Evolutionary conservation across 1,284 basidiomycete species (phyloP), one percentile per base, ranked within the genome.

Genomic region (Inonotus hispidus): DNA sequence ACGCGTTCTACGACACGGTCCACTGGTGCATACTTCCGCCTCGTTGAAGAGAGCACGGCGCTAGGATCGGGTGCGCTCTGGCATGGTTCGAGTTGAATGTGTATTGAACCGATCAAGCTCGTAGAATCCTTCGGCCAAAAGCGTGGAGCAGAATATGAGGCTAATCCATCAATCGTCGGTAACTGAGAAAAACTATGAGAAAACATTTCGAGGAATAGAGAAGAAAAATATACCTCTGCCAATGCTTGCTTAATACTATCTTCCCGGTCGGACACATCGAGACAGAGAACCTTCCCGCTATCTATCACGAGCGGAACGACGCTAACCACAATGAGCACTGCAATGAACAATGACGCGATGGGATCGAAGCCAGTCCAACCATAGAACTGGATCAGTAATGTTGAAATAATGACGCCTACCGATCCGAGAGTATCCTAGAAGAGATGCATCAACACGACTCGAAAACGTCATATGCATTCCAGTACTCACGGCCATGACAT

Each of bases 351-450:
- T 10, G 94, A 97, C 0, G 97, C 97, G 64, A 99, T 95, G 1
- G 97, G 97, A 73, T 99, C 97, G 71, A 98, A 99, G 16, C 95
- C 95, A 2, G 97, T 99, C 95, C 95, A 99, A n/a, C 96, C 96
- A 68, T 97, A 99, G 63, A 88, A 88, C 68, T 96, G 88, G 66
- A 99, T 99, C 62, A 99, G 82, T 14, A 99, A 77, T 2, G 97
- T 99, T 23, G 95, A 98, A 58, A 98, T 83, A 70, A 99, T 99
- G 7, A 99, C 97, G n/a, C 97, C 97, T 19, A 99, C 95, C 10
- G 93, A 95, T 49, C 94, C 94, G 8, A 93, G 78, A 3, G 90
- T 93, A 68, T 93, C 90, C 89, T 92, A 66, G 56, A 53, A 16
- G 35, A 45, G 39, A 64, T 16, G 19, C 11, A 49, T 16, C 19